Base-by-base conservation (phyloP, 1,284 basidiomycete genomes). In the Puccinia novopanici region DNA sequence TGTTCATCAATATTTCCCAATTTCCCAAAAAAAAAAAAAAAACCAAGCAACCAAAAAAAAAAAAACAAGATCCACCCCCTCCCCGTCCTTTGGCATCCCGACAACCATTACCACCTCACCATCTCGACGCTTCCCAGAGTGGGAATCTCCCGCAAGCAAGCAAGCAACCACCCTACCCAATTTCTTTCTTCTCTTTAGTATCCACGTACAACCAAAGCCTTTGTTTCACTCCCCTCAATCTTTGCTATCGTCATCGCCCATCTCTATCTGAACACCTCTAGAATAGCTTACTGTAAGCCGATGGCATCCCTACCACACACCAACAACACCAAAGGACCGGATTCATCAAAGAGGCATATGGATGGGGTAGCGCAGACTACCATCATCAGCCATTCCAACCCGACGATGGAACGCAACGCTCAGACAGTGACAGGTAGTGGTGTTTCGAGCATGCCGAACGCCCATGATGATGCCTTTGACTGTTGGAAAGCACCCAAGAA, bases 401-500 rank as follows among this genome's bases (percentile, higher is more conserved):
- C 42, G 22, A 52, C 67, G 67, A 70, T 70, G 67, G 67, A 70
- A 70, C 67, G 40, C 67, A 70, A 50, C 67, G 27, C 42, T 10
- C 24, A 48, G 5, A 52, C 10, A 50, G 19, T 34, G 2, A 4
- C 34, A 34, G 34, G 34, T 34, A 34, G 34, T 34, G 34, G n/a
- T 70, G 30, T 50, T 50, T 30, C 45, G 67, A 70, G 48, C 48
- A 70, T 70, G n/a, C 3, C 42, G 13, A 70, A 52, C 67, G 67
- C 48, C 67, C 45, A 70, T 30, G 34, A 34, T 34, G 34, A 34
- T 34, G 27, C 24, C 6, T 50, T 45, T 52, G 48, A 27, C 45
- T 70, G n/a, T 27, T 30, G 42, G 45, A 34, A 27, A 70, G 24
- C 45, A n/a, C 19, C 48, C 27, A 70, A 48, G 67, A 48, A 48